Base-by-base conservation (phyloP, 2,329 filamentous ascomycete genomes). In the Spiromastix sp. region DNA sequence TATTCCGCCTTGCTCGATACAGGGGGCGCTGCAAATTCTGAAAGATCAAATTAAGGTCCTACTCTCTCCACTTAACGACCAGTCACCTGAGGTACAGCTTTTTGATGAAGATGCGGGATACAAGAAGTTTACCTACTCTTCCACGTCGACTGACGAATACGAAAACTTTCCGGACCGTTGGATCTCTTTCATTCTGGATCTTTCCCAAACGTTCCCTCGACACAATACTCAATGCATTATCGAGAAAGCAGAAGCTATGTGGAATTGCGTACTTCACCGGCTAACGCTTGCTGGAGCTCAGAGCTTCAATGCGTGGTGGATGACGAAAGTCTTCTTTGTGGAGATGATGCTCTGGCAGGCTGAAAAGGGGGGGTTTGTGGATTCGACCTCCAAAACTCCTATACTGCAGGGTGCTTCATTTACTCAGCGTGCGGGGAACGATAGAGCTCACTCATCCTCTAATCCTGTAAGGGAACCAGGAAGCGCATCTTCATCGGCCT, bases 321-420 rank as follows among this genome's bases (percentile, higher is more conserved):
- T 95, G 39, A 86, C 86, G 3, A 94, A 95, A 56, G 87, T 89
- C 39, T 96, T 89, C 70, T 74, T 95, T 34, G 87, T 95, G 51
- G 89, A 96, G 62, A 93, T 93, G 84, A 77, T 86, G 32, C 72
- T 81, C 38, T 95, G 93, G 71, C 68, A 94, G 46, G 85, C 85
- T 1, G 85, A 93, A 50, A 79, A 87, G 48, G 89, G 87, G 33
- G 89, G 89, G 0, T 95, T 95, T 53, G 78, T 95, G 66, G 57
- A 59, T 2, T 61, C 61, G 2, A 52, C 48, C 28, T 52, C 54
- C 16, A 39, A 59, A 32, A 54, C 54, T 30, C 49, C 43, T 27
- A 45, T 50, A 13, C 43, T 38, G 2, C 45, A 54, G 30, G 45
- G 42, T 5, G 27, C 44, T 7, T n/a, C 21, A 7, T 12, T 21